These are phyloP conservation scores for Immersiporthe knoxdaviesiana DNA, from an alignment of 2,329 filamentous ascomycete genomes.

Conservation along the genomic window DNA sequence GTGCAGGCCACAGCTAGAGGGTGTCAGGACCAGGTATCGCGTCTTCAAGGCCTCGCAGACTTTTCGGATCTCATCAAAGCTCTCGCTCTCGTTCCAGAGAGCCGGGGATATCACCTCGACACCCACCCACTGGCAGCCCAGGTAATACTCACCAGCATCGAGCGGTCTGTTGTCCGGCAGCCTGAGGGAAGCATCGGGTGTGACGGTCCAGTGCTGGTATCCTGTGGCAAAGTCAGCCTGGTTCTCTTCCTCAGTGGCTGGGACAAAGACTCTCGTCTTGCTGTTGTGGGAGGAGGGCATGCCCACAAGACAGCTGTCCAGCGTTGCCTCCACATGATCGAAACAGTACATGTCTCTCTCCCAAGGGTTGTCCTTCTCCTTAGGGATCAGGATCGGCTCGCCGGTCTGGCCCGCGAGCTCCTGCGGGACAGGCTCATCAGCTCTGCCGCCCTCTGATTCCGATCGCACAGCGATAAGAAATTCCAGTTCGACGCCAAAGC, in stretches of 20 bases:
- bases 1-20: conserved; percentile 3
- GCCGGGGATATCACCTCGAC: conserved; percentile 5
- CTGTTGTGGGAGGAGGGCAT: neutral
- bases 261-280: neutral
- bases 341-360: neutral
- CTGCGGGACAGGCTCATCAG: neutral
- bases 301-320: neutral
- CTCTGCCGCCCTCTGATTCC: neutral
- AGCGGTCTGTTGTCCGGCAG: neutral
- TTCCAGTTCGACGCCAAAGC: conserved; percentile 11
- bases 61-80: neutral
- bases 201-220: neutral
- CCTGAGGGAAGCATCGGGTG: neutral
- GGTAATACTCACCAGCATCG: neutral
- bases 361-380: neutral
- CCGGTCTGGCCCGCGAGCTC: neutral
- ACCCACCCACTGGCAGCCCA: neutral
- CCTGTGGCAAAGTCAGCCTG: neutral
- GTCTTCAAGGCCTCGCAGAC: neutral
- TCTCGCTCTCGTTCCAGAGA: neutral
- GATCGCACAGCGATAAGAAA: neutral
- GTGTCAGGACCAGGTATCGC: neutral
- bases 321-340: neutral
- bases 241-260: neutral
- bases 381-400: neutral